These are phyloP conservation scores for Pythium grandisporangium DNA, from an alignment of 352 stramenopile species.

Conservation along the genomic window DNA sequence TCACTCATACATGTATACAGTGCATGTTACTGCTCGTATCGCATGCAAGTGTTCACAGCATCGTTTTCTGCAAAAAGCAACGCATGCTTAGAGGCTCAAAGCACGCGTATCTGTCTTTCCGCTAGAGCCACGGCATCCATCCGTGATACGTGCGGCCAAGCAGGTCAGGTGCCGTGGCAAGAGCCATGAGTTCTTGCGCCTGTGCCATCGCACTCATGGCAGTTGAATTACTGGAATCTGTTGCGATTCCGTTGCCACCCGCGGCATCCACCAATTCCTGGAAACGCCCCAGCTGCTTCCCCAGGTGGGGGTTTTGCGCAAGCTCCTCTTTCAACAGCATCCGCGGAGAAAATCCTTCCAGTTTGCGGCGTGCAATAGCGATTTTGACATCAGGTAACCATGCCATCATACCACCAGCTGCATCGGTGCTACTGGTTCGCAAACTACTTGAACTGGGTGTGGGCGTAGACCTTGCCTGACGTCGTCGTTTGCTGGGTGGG, in stretches of 20 bases:
- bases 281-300: conserved; percentile 40
- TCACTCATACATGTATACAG: too few relatives aligned
- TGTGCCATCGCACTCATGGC: conserved; percentile 57
- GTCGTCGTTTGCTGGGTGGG: background rate
- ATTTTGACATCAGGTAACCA: conserved; percentile 78
- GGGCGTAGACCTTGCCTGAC: background rate
- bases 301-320: conserved; percentile 57
- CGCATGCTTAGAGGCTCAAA: too few relatives aligned
- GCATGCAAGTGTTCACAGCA: too few relatives aligned
- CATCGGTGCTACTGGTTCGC: conserved; percentile 1
- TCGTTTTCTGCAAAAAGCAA: too few relatives aligned
- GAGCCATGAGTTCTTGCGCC: conserved; percentile 68
- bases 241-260: background rate
- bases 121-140: conserved; percentile 76
- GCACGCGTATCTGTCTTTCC: too few relatives aligned
- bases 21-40: too few relatives aligned
- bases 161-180: conserved; percentile 76
- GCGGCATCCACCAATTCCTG: conserved; percentile 41
- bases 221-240: conserved; percentile 7
- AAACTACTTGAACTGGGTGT: background rate
- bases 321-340: conserved; percentile 67
- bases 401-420: conserved; percentile 8
- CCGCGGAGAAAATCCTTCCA: conserved; percentile 65
- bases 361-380: conserved; percentile 55
- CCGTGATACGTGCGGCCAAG: conserved; percentile 73